Conservation (phyloP, 2,329 filamentous ascomycete genomes). For the Ophiostoma triangulosporum region DNA sequence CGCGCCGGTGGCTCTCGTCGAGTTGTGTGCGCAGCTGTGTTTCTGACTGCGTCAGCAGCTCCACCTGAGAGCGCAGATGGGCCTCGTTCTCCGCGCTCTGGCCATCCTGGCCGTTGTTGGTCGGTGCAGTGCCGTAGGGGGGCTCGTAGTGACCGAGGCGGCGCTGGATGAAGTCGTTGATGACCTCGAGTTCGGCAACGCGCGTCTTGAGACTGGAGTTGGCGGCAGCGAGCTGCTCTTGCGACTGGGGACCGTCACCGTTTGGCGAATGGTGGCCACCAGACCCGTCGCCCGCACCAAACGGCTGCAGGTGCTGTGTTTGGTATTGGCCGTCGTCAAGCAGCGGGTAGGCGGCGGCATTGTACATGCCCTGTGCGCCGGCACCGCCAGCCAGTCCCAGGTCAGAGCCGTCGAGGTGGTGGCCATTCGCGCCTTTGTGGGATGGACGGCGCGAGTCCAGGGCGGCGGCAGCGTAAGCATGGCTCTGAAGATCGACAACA, state of each 20-base stretch:
- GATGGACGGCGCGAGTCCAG: constrained; percentile 45
- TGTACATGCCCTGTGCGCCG: constrained; percentile 38
- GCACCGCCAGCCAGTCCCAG: constrained; percentile 39
- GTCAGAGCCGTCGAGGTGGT: constrained; percentile 56
- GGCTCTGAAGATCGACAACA: constrained; percentile 37
- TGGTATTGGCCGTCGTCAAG: constrained; percentile 62
- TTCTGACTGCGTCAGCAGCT: constrained; percentile 42
- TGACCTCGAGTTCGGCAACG: constrained; percentile 88
- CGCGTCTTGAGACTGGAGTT: constrained; percentile 88
- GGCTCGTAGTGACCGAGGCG: constrained; percentile 56
- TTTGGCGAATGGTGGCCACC: constrained; percentile 33
- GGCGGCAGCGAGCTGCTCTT: constrained; percentile 64
- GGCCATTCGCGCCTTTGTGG: constrained; percentile 59
- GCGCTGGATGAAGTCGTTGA: constrained; percentile 71
- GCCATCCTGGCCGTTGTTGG: constrained; percentile 25
- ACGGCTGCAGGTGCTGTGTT: constrained; percentile 33
- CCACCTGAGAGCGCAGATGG: constrained; percentile 35
- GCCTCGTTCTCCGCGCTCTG: constrained; percentile 25
- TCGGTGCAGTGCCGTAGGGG: constrained; percentile 41
- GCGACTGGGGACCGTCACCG: constrained; percentile 51
- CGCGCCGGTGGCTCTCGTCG: constrained; percentile 64
- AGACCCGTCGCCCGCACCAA: constrained; percentile 29
- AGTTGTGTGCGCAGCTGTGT: constrained; percentile 47
- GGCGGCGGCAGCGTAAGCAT: constrained; percentile 37
- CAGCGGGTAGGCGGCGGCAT: constrained; percentile 53